A percentile compares a stretch with the other conserved stretches of the same genome.
phyloP scores from a whole-genome alignment of 805 yeast species.

The Cyberlindnera americana region DNA sequence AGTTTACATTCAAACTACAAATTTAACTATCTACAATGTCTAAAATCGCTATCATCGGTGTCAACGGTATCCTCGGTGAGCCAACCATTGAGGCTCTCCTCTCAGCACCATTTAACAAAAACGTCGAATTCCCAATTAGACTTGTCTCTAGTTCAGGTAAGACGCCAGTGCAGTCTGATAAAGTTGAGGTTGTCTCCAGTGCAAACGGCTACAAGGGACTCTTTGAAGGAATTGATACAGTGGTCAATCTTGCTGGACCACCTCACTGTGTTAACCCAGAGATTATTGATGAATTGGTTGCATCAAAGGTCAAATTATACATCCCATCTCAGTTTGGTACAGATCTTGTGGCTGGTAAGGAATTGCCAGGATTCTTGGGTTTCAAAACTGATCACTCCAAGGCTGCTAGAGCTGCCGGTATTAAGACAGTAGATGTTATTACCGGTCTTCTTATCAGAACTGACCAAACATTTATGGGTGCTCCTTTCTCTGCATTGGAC shows the following conservation, averaged over 20 bases:
- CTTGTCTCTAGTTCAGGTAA: constrained; percentile 37
- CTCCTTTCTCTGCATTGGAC: constrained; percentile 33
- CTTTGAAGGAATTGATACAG: constrained; percentile 46
- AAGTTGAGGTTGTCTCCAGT: constrained; percentile 18
- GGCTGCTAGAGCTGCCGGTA: constrained; percentile 39
- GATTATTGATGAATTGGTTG: constrained; percentile 38
- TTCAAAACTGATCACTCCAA: constrained; percentile 36
- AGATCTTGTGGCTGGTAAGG: constrained; percentile 32
- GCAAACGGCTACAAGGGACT: constrained; percentile 31
- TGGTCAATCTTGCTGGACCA: constrained; percentile 42
- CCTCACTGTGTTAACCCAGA: constrained; percentile 31
- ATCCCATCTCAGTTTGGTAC: constrained; percentile 62
- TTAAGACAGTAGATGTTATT: constrained; percentile 43
- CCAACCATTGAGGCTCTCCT: constrained; percentile 44
- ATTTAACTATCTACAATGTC: constrained; percentile 1
- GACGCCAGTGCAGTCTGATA: constrained; percentile 18
- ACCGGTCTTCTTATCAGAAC: constrained; percentile 39
- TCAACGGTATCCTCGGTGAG: constrained; percentile 49
- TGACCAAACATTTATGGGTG: constrained; percentile 23
- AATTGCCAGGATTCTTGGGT: constrained; percentile 34
- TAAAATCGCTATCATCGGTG: constrained; percentile 49
- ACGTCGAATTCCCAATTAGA: constrained; percentile 45
- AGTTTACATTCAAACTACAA: too few species aligned
- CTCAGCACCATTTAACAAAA: constrained; percentile 38
- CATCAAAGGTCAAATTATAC: constrained; percentile 46